Percentiles rank a stretch among this genome's conserved stretches.
phyloP scores from a whole-genome alignment of 2,329 filamentous ascomycete species.

The Clathrospora elynae region DNA sequence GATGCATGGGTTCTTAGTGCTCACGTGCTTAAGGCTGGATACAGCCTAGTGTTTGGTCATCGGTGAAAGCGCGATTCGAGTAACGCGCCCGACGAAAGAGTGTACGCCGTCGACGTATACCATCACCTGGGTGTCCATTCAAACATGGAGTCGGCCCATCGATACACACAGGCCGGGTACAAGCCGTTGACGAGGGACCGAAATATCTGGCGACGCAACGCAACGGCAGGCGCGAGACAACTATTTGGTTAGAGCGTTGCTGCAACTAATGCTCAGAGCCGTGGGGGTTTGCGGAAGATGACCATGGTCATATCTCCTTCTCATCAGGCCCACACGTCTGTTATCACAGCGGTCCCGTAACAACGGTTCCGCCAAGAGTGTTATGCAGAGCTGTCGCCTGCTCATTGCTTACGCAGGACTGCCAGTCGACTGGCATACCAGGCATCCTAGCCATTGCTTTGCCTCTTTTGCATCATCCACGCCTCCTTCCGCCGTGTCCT shows the following conservation, averaged over 20 bases:
- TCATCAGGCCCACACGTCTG: constrained; percentile 38
- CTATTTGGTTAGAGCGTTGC: background rate
- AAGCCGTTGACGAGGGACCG: constrained; percentile 12
- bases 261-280: too few relatives aligned
- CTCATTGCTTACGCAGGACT: constrained; percentile 27
- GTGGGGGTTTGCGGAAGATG: constrained; percentile 28
- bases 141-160: background rate
- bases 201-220: constrained; percentile 2
- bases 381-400: constrained; percentile 32
- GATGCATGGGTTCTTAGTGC: constrained; percentile 41
- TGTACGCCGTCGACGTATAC: background rate
- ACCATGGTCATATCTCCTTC: constrained; percentile 42
- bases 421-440: constrained; percentile 9
- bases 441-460: constrained; percentile 19
- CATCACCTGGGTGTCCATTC: background rate
- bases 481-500: constrained; percentile 24
- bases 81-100: constrained; percentile 11
- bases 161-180: constrained; percentile 13
- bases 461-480: constrained; percentile 29
- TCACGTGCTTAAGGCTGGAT: constrained; percentile 29
- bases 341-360: constrained; percentile 41
- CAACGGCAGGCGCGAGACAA: constrained; percentile 14
- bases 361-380: constrained; percentile 38
- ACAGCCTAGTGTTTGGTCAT: constrained; percentile 20
- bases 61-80: constrained; percentile 24